Conservation (phyloP, 495 filamentous ascomycete genomes). For the Chaetomium cochliodes region DNA sequence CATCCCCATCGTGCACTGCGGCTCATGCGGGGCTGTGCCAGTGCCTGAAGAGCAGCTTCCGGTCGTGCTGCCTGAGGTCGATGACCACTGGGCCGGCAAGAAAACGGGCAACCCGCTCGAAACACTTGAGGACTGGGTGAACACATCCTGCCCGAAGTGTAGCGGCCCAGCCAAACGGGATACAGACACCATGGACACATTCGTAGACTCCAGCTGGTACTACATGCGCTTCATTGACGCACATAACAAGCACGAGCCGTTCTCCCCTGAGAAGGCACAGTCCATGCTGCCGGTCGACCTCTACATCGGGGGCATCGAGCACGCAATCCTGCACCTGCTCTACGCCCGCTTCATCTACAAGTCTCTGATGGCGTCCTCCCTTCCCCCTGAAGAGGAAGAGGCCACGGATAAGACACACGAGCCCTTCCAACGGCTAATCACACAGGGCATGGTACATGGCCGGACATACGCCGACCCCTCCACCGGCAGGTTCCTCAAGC, state of each 20-base stretch:
- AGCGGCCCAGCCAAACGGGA: conserved; percentile 68
- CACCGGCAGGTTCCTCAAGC: conserved; percentile 74
- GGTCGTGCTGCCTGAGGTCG: conserved; percentile 69
- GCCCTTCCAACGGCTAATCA: conserved; percentile 76
- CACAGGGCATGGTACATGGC: conserved; percentile 91
- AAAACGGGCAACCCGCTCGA: conserved; percentile 77
- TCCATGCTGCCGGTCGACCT: conserved; percentile 69
- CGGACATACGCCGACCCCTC: conserved; percentile 74
- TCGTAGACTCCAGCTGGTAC: conserved; percentile 93
- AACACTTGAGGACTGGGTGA: conserved; percentile 67
- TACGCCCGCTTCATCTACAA: conserved; percentile 91
- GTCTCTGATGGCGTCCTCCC: conserved; percentile 62
- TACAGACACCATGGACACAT: conserved; percentile 95
- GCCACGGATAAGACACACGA: conserved; percentile 44
- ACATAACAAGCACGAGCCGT: conserved; percentile 58
- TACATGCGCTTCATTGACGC: conserved; percentile 76
- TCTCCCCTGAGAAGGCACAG: conserved; percentile 57
- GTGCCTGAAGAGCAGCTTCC: conserved; percentile 76
- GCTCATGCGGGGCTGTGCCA: conserved; percentile 70
- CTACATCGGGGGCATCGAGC: conserved; percentile 86
- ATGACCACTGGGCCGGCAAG: conserved; percentile 63
- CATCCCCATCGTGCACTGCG: conserved; percentile 85
- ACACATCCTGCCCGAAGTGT: conserved; percentile 74
- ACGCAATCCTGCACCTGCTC: conserved; percentile 87
- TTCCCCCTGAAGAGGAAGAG: conserved; percentile 29